Evolutionary conservation across 2,329 filamentous ascomycete species (phyloP).

Genomic region (Xylaria hypoxylon): DNA sequence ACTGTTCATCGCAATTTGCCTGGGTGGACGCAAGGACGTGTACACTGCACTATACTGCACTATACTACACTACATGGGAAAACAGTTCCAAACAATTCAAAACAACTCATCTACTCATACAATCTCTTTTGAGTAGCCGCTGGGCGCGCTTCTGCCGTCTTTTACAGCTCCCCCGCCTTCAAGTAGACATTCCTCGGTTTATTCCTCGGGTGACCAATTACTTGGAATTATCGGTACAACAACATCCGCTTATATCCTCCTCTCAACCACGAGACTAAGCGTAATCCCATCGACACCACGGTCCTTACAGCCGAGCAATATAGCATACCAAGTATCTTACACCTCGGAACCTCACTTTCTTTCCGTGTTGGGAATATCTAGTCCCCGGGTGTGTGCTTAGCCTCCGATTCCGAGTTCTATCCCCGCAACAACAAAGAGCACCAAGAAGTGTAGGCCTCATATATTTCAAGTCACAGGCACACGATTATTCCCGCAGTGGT

Average conservation of each 20-base stretch:
- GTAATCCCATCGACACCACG: conserved; percentile 11
- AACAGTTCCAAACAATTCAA: conserved; percentile 3
- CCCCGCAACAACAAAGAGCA: conserved; percentile 9
- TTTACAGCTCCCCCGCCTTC: conserved; percentile 14
- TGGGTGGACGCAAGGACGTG: conserved; percentile 25
- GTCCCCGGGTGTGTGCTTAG: conserved; percentile 14
- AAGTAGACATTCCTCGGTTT: conserved; percentile 9
- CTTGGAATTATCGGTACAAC: conserved; percentile 15
- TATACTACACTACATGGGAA: too few species aligned
- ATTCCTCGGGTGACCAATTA: conserved; percentile 1
- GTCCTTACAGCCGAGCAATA: conserved; percentile 17
- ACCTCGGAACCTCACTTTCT: conserved; percentile 34
- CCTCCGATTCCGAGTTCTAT: conserved; percentile 5
- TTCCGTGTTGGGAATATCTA: conserved; percentile 32
- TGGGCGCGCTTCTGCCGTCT: conserved; percentile 29
- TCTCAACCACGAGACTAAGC: conserved; percentile 13
- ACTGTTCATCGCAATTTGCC: conserved; percentile 33
- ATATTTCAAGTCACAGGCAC: conserved; percentile 1
- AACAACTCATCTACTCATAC: conserved; percentile 7
- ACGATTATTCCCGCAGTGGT: conserved; percentile 11
- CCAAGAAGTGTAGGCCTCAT: conserved; percentile 2
- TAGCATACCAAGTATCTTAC: conserved; percentile 33
- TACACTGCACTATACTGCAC: too few species aligned
- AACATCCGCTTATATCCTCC: conserved; percentile 15
- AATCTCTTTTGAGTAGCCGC: conserved; percentile 28